phyloP scores from a whole-genome alignment of 805 yeast genomes.

The Brettanomyces sp. region DNA sequence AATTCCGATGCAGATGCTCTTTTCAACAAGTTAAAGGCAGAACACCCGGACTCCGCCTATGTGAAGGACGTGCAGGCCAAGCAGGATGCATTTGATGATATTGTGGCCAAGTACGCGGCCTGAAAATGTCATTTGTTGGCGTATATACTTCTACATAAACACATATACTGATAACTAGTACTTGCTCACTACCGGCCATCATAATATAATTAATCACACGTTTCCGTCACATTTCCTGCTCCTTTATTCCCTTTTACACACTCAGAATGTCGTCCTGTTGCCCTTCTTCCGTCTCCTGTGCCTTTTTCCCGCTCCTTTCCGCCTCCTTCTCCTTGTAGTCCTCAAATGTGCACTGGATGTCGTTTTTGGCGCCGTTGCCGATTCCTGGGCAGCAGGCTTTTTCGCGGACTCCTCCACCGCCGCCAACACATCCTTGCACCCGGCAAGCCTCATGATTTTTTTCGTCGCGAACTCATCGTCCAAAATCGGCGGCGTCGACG shows the following conservation, averaged over 20 bases:
- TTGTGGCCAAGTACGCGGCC: slow-evolving; percentile 47
- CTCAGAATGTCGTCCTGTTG: slow-evolving; percentile 7
- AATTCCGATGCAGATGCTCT: slow-evolving; percentile 6
- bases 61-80: slow-evolving; percentile 53
- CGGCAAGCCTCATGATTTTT: not conserved
- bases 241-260: not conserved
- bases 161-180: too few species aligned
- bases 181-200: too few species aligned
- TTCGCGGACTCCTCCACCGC: too few species aligned
- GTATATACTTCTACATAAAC: too few species aligned
- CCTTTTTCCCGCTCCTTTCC: slow-evolving; percentile 17
- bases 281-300: slow-evolving; percentile 16
- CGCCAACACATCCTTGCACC: too few species aligned
- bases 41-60: slow-evolving; percentile 41
- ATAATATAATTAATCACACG: too few species aligned
- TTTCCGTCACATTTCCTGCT: too few species aligned
- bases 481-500: slow-evolving; percentile 4
- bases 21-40: slow-evolving; percentile 30
- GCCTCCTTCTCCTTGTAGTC: slow-evolving; percentile 11
- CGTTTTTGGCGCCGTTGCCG: too few species aligned
- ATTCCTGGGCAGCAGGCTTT: too few species aligned
- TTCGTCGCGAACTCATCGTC: slow-evolving; percentile 1
- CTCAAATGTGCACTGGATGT: not conserved
- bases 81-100: slow-evolving; percentile 53
- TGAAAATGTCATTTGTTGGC: not conserved